Percentiles rank a stretch among this genome's conserved stretches.
Conservation (phyloP, 2,329 filamentous ascomycete genomes). For the Verticillium klebahnii region DNA sequence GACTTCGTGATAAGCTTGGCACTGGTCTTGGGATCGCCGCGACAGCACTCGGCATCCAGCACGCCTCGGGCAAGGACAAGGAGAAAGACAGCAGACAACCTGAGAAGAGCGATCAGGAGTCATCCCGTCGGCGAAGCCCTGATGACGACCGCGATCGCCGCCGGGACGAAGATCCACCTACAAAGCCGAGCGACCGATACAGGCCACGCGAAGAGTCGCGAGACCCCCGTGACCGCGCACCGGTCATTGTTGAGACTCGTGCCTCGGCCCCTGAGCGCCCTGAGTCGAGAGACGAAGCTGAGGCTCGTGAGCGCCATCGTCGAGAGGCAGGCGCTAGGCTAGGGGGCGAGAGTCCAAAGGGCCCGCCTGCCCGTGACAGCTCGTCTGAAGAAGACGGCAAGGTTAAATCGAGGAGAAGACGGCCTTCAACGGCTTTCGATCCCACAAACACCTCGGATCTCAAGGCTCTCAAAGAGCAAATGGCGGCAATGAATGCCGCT, state of each 20-base stretch:
- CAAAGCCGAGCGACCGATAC: slow-evolving; percentile 23
- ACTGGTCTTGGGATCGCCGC: slow-evolving; percentile 44
- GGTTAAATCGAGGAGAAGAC: slow-evolving; percentile 28
- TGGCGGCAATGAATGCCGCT: slow-evolving; percentile 34
- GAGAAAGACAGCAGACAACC: slow-evolving; percentile 30
- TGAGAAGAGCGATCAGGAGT: slow-evolving; percentile 15
- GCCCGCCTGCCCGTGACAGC: slow-evolving; percentile 29
- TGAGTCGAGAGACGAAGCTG: slow-evolving; percentile 13
- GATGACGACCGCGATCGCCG: slow-evolving; percentile 14
- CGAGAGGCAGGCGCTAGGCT: slow-evolving; percentile 33
- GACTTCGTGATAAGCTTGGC: slow-evolving; percentile 42
- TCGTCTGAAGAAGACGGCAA: slow-evolving; percentile 38
- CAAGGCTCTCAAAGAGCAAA: slow-evolving; percentile 44
- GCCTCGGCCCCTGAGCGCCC: slow-evolving; percentile 4
- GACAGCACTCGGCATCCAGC: slow-evolving; percentile 39
- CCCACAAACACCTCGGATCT: slow-evolving; percentile 48
- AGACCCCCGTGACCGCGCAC: slow-evolving; percentile 10
- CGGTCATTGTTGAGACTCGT: slow-evolving; percentile 15
- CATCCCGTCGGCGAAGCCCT: slow-evolving; percentile 9
- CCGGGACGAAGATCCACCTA: slow-evolving; percentile 17
- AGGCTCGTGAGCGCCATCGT: slow-evolving; percentile 24
- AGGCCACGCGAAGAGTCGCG: slow-evolving; percentile 20
- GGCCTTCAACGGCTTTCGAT: slow-evolving; percentile 37
- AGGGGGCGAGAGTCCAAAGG: slow-evolving; percentile 25
- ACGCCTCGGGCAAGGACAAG: slow-evolving; percentile 29